These are phyloP conservation scores for Nematocida ironsii DNA, from an alignment of 371 early-diverging fungal species.

Conservation along the genomic window DNA sequence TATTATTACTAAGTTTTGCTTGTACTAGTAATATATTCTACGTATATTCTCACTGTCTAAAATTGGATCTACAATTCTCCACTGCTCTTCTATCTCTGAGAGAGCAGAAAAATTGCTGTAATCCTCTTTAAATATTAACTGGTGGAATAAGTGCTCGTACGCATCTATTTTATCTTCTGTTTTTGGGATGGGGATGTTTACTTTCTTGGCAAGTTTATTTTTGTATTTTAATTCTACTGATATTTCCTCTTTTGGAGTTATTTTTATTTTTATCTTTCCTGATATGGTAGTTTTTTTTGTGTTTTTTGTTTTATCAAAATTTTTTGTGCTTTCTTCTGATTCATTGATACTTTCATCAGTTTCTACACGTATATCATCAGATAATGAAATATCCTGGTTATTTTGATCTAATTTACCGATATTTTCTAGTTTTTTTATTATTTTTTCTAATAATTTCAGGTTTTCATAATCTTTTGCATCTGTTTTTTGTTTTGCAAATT, in stretches of 20 bases:
- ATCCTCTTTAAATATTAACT: slow-evolving; percentile 11
- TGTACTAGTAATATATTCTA: slow-evolving; percentile 15
- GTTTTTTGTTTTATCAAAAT: background rate
- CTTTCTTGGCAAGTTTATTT: slow-evolving; percentile 26
- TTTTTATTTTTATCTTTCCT: slow-evolving; percentile 32
- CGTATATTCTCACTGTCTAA: slow-evolving; percentile 1
- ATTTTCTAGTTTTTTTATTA: background rate
- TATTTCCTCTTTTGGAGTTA: slow-evolving; percentile 49
- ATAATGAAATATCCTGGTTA: background rate
- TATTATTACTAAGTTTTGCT: background rate
- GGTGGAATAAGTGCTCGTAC: slow-evolving; percentile 41
- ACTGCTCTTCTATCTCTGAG: slow-evolving; percentile 49
- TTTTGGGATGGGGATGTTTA: slow-evolving; percentile 11
- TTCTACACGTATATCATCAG: background rate
- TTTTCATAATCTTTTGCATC: slow-evolving; percentile 30
- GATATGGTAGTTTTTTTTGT: background rate
- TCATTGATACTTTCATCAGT: slow-evolving; percentile 11
- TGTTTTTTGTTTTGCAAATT: background rate
- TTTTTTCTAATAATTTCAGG: background rate
- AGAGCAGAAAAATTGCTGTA: slow-evolving; percentile 2
- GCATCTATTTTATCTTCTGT: slow-evolving; percentile 9
- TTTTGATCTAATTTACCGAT: background rate
- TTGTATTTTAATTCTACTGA: slow-evolving; percentile 18
- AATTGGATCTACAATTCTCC: slow-evolving; percentile 49
- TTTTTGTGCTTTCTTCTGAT: background rate